Base-by-base conservation (phyloP, 176 grass and related monocot genomes). In the Lolium multiflorum region DNA sequence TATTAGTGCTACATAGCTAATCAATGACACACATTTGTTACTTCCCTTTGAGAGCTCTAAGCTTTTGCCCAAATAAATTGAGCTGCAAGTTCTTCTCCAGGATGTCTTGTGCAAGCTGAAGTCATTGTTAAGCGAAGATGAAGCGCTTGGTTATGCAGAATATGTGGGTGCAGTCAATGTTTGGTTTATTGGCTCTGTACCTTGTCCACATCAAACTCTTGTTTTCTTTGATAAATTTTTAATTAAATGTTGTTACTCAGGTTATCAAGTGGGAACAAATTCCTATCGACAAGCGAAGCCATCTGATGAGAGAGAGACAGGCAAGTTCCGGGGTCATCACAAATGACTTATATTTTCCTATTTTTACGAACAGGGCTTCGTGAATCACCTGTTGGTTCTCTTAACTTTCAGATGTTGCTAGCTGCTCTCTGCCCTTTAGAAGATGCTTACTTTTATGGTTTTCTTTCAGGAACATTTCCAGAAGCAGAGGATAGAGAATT, bases 211-310 rank as follows among this genome's bases (percentile, higher is more conserved):
- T 13, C 18, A 65, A 86, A 39, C 31, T 79, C 38, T 88, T 25
- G 56, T 80, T 85, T 64, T 44, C 12, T 57, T 69, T 78, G 2
- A 18, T 68, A 66, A 77, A 59, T 13, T 48, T 18, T 26, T 25
- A 39, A 78, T 43, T 8, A 41, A 60, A 31, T 90, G 20, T 15
- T 84, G 51, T 20, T 64, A 71, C 79, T 89, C 43, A 98, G 93
- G 88, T 95, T 83, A 98, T 98, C 85, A 95, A 87, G 88, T 98
- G 96, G 96, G 96, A 98, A 75, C 96, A 98, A 74, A 98, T 98
- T 89, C 96, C 96, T 35, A 81, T 85, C 16, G 96, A 93, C 17
- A 85, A 89, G 68, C 83, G 96, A 65, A 87, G 63, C 77, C 88
- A 94, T 77, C 87, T 98, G 87, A 95, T 65, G 49, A 95, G 96